These are phyloP conservation scores for Reutealis trisperma DNA, from an alignment of 345 rosid genomes.

Conservation along the genomic window DNA sequence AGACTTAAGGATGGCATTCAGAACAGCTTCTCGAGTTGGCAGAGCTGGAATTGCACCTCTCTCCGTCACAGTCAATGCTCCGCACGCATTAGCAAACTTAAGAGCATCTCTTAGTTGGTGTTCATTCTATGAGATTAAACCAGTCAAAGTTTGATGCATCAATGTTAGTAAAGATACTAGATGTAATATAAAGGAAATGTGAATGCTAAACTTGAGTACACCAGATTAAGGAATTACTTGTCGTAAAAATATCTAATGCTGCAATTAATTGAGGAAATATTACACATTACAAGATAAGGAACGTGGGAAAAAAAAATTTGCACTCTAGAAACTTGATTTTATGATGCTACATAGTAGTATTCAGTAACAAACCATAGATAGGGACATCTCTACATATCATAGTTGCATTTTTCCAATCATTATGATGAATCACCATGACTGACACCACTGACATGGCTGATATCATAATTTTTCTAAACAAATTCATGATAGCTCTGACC, in stretches of 20 bases:
- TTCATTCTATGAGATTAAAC: slow-evolving; percentile 55
- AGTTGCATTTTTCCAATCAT: too few species aligned
- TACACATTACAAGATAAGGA: not conserved
- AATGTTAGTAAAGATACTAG: not conserved
- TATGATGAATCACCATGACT: too few species aligned
- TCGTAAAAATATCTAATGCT: not conserved
- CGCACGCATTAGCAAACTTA: slow-evolving; percentile 85
- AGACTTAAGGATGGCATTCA: slow-evolving; percentile 45
- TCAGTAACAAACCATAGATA: not conserved
- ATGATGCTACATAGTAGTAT: too few species aligned
- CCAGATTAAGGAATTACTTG: not conserved
- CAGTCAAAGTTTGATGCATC: not conserved
- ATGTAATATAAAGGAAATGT: not conserved
- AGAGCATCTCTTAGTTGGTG: slow-evolving; percentile 68
- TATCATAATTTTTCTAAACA: too few species aligned
- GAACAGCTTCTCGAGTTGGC: slow-evolving; percentile 77
- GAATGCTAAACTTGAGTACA: not conserved
- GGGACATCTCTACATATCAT: too few species aligned
- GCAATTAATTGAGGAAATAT: too few species aligned
- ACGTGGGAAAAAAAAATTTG: too few species aligned
- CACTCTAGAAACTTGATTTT: too few species aligned
- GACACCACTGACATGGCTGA: too few species aligned
- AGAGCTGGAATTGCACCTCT: slow-evolving; percentile 95
- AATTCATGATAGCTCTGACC: too few species aligned
- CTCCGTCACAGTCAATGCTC: slow-evolving; percentile 83